A percentile compares a stretch with the other conserved stretches of the same genome.
Conservation (phyloP, 257 asterid species). For the Scutellaria barbata region DNA sequence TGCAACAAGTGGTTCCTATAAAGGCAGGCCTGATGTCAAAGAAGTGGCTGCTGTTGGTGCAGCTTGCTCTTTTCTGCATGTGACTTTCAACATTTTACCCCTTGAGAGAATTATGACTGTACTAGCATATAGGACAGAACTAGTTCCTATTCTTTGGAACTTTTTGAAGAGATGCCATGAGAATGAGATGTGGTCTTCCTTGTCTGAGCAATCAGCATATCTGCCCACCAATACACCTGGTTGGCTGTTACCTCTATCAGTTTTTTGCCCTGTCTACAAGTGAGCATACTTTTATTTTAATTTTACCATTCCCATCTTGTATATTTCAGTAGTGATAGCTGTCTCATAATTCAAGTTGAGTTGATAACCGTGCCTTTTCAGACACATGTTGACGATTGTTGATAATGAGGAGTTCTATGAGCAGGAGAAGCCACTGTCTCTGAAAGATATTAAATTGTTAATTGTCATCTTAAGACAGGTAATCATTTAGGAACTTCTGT, state of each 20-base stretch:
- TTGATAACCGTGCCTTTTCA: conserved; percentile 41
- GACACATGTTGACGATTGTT: conserved; percentile 94
- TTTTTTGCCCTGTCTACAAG: conserved; percentile 96
- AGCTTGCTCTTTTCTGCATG: conserved; percentile 86
- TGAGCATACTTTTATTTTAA: conserved; percentile 48
- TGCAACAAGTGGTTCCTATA: conserved; percentile 45
- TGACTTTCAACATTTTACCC: conserved; percentile 76
- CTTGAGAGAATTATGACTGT: conserved; percentile 88
- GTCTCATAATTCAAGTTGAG: conserved; percentile 35
- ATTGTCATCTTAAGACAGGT: conserved; percentile 94
- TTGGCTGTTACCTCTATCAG: conserved; percentile 87
- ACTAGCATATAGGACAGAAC: conserved; percentile 90
- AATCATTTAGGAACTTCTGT: not conserved
- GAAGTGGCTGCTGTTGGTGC: conserved; percentile 84
- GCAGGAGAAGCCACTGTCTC: conserved; percentile 83
- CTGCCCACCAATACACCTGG: conserved; percentile 78
- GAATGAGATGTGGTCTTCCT: conserved; percentile 74
- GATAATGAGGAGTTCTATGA: conserved; percentile 98
- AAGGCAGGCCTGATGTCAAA: conserved; percentile 54
- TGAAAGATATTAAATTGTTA: conserved; percentile 77
- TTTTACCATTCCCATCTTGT: conserved; percentile 24
- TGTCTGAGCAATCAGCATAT: conserved; percentile 72
- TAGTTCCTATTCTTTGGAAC: conserved; percentile 84
- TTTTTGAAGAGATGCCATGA: conserved; percentile 85
- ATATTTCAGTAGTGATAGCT: conserved; percentile 22